Evolutionary conservation across 768 basidiomycete species (phyloP).

Genomic region (Scleroderma citrinum): DNA sequence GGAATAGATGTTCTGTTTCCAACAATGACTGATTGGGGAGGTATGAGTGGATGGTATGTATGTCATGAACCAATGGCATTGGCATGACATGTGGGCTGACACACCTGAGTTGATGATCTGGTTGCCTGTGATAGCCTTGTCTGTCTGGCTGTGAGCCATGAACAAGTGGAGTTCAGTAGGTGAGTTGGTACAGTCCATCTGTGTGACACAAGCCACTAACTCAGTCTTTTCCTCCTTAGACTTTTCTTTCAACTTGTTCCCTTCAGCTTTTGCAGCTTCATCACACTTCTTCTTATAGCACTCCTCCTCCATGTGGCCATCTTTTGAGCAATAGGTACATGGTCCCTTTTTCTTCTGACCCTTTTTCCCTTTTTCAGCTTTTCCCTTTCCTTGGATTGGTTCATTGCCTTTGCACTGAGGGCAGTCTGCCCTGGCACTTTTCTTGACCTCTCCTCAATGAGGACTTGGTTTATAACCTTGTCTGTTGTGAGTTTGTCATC

Average conservation of each 20-base stretch:
- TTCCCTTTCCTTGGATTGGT: too few species aligned
- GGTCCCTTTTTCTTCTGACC: too few species aligned
- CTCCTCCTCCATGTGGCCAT: too few species aligned
- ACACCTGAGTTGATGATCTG: conserved; percentile 2
- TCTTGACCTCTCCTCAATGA: too few species aligned
- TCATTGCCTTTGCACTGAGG: too few species aligned
- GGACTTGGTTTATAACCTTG: too few species aligned
- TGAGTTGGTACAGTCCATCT: not conserved
- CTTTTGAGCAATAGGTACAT: too few species aligned
- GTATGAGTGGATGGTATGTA: not conserved
- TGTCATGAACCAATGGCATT: not conserved
- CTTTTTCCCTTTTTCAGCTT: too few species aligned
- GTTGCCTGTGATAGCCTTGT: not conserved
- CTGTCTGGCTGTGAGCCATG: not conserved
- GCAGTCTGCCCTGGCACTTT: too few species aligned
- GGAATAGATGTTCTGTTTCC: conserved; percentile 1
- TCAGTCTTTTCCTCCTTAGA: not conserved
- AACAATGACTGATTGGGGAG: not conserved
- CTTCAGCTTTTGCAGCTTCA: not conserved
- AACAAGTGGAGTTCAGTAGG: not conserved
- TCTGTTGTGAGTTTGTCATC: too few species aligned
- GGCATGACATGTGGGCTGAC: not conserved
- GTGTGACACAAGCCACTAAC: not conserved
- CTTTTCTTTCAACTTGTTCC: not conserved
- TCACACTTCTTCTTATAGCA: not conserved